Evolutionary conservation across 2,329 filamentous ascomycete genomes (phyloP).

Genomic region (Fusarium succisae): DNA sequence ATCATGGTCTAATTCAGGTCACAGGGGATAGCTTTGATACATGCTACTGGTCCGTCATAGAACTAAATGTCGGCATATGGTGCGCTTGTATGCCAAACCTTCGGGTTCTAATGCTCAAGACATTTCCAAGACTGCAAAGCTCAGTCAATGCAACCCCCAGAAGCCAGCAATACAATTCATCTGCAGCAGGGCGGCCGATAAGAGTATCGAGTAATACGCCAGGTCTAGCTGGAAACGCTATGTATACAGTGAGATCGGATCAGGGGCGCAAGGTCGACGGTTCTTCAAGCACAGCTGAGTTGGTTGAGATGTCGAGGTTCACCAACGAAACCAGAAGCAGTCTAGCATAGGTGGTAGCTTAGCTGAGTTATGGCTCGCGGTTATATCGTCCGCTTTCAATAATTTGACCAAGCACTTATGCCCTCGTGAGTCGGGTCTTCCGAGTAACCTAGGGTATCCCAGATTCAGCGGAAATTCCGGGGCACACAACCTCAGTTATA

Average conservation of each 20-base stretch:
- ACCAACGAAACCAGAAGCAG: background rate
- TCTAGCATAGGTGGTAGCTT: background rate
- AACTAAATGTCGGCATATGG: slow-evolving; percentile 1
- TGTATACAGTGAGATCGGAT: background rate
- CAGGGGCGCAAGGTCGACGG: background rate
- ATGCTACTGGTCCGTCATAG: slow-evolving; percentile 15
- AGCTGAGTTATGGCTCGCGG: rapidly evolving
- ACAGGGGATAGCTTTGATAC: slow-evolving; percentile 6
- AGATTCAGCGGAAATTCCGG: background rate
- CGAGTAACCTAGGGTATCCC: background rate
- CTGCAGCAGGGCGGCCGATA: background rate
- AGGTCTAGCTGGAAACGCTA: background rate
- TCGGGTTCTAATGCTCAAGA: background rate
- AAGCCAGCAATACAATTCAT: background rate
- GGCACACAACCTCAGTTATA: too few relatives aligned
- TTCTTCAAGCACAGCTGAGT: background rate
- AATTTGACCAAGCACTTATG: too few relatives aligned
- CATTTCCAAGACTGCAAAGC: background rate
- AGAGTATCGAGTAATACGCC: background rate
- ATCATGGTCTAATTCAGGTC: background rate
- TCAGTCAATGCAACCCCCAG: background rate
- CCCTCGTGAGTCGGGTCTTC: background rate
- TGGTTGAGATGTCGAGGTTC: background rate
- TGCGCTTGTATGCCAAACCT: slow-evolving; percentile 8
- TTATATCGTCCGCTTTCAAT: background rate